Base-by-base conservation (phyloP, 768 basidiomycete species). In the Trametes meyenii region DNA sequence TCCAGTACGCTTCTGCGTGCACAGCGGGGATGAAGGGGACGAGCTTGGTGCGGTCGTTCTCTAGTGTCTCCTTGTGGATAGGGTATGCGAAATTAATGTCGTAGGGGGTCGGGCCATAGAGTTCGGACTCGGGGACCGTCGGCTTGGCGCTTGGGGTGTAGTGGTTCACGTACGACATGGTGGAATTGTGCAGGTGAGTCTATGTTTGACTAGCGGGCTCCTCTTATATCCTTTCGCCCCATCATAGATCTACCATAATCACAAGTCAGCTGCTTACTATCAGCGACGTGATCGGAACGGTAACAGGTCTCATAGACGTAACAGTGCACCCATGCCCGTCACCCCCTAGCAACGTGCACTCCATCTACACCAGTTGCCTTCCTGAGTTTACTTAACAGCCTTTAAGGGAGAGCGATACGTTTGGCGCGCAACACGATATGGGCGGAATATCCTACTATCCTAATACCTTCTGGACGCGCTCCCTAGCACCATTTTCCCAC, bases 1-100 rank as follows among this genome's bases (percentile, higher is more conserved):
- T 62, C 64, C 72, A 71, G 66, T 76, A 76, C 11, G 60, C 55
- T 11, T 67, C 59, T 7, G 67, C 74, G 50, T 82, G 78, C 5
- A 74, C 39, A 7, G 68, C 58, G 1, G 79, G 79, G 38, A 78
- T 67, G 70, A 79, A 81, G 0, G 78, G 79, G 2, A 67, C 67
- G 45, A 82, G 72, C 58, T 74, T 75, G 52, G 81, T 69, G 16
- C 75, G 74, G 1, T 71, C 65, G 8, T 72, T 75, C 44, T 78
- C 72, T 17, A 82, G 73, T 5, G 64, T 63, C 13, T 68, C 57
- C 3, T 61, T 49, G 54, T 70, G 70, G n/a, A 81, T 46, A 13
- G 77, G 76, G 51, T 73, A 70, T 23, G 66, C 55, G 65, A 76
- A 79, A 67, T 81, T 67, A 55, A 67, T 58, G 50, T 67, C 63